Base-by-base conservation (phyloP, 176 grass and related monocot genomes). In the Dactylis glomerata region DNA sequence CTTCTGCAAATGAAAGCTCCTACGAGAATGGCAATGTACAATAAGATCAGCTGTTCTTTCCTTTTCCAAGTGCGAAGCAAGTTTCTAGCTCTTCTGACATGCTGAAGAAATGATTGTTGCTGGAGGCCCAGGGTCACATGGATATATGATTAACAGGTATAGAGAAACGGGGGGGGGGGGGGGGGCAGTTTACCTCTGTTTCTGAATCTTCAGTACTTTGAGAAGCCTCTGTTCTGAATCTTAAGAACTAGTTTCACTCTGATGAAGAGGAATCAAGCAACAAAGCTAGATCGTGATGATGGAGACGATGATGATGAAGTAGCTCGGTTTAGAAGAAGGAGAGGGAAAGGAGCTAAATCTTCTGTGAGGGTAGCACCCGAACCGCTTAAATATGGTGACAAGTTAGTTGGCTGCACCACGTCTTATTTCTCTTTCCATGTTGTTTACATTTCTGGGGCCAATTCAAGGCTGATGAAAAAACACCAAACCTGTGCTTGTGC, bases 321-420 rank as follows among this genome's bases (percentile, higher is more conserved):
- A 47, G 49, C 81, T 82, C 77, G 24, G 63, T 82, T 77, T 77
- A 52, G 41, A 70, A 10, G 78, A 33, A 71, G 31, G 41, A 37
- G 88, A 56, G 3, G 50, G 65, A n/a, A 51, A 2, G 74, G 28
- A 66, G 79, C 84, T 66, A 90, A 90, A 90, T 83, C 84, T 83
- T 90, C 84, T 19, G 44, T 57, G 75, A 83, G 75, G 84, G 66
- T 79, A 74, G 80, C 84, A 83, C 38, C 27, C 51, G 46, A 66
- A 30, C 22, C 74, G 36, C 66, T 86, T 90, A 86, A 90, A 90
- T 90, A 86, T 58, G 80, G 37, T 40, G 74, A 56, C 80, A 68
- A 78, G 84, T 79, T 90, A 90, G 88, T 83, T 86, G 88, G 88
- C 0, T 30, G 68, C 79, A 90, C 38, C 65, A 86, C 83, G 40